Conservation (phyloP, 306 rosid genomes). For the Prunus dulcis region DNA sequence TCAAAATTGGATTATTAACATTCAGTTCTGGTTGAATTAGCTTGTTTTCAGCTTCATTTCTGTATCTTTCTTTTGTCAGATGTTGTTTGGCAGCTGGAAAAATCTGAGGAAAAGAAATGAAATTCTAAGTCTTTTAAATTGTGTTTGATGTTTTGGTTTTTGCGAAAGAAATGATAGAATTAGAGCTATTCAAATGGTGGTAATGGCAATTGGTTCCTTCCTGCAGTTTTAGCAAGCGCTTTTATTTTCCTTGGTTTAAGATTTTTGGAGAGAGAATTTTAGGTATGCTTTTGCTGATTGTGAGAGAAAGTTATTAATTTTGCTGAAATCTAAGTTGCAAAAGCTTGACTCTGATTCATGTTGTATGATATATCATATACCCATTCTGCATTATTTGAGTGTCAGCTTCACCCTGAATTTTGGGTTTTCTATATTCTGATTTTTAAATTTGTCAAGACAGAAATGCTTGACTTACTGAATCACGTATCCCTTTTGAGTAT, state of each 20-base stretch:
- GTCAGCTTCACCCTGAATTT: not conserved
- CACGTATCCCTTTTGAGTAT: not conserved
- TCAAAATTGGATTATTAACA: not conserved
- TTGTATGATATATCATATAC: not conserved
- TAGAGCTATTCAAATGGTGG: not conserved
- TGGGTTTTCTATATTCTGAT: not conserved
- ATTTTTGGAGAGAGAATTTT: not conserved
- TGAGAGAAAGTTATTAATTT: not conserved
- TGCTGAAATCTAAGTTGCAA: not conserved
- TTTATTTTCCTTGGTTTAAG: not conserved
- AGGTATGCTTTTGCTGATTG: not conserved
- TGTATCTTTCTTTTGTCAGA: not conserved
- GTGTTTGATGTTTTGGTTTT: not conserved
- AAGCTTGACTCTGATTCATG: not conserved
- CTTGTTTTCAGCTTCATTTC: not conserved
- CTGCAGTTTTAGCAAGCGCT: not conserved
- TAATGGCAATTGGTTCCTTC: not conserved
- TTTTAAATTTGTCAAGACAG: not conserved
- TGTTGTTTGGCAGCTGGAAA: conserved; percentile 27
- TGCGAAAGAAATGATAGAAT: not conserved
- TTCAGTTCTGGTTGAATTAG: not conserved
- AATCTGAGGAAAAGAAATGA: not conserved
- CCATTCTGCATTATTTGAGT: not conserved
- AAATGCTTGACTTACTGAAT: not conserved
- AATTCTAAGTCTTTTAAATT: not conserved